These are phyloP conservation scores for Suillus luteus DNA, from an alignment of 768 basidiomycete species.

Conservation along the genomic window DNA sequence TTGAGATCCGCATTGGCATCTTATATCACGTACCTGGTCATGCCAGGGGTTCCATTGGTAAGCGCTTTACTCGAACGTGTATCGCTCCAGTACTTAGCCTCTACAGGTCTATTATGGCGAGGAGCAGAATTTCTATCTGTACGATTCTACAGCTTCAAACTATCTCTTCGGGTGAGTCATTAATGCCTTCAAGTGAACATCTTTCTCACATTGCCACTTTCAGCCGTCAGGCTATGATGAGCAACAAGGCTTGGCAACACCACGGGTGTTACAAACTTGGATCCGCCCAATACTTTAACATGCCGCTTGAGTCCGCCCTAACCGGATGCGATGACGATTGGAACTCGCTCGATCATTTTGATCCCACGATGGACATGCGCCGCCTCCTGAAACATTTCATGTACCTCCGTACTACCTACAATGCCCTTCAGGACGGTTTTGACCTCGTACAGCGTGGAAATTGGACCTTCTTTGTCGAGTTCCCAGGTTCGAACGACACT, in stretches of 20 bases:
- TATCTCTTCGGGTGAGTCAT: constrained; percentile 80
- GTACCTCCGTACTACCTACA: constrained; percentile 67
- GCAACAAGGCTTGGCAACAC: constrained; percentile 84
- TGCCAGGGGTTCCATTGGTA: constrained; percentile 87
- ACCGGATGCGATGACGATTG: constrained; percentile 87
- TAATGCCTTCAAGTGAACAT: constrained; percentile 4
- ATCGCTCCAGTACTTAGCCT: not conserved
- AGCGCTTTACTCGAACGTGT: not conserved
- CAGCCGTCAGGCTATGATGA: constrained; percentile 91
- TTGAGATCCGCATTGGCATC: constrained; percentile 73
- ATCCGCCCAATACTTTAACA: constrained; percentile 92
- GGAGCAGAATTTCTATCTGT: constrained; percentile 88
- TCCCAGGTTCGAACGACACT: constrained; percentile 84
- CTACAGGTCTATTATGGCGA: constrained; percentile 82
- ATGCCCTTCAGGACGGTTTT: constrained; percentile 83
- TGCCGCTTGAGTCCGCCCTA: constrained; percentile 77
- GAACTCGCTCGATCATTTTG: constrained; percentile 94
- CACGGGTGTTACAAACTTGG: constrained; percentile 93
- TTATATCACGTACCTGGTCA: constrained; percentile 76
- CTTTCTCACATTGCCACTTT: constrained; percentile 7
- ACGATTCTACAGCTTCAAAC: constrained; percentile 86
- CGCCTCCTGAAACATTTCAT: constrained; percentile 75
- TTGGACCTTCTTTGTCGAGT: constrained; percentile 77
- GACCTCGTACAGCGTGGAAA: constrained; percentile 82
- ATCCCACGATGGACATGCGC: constrained; percentile 79